Conservation (phyloP, 768 basidiomycete genomes). For the Tremella fuciformis region DNA sequence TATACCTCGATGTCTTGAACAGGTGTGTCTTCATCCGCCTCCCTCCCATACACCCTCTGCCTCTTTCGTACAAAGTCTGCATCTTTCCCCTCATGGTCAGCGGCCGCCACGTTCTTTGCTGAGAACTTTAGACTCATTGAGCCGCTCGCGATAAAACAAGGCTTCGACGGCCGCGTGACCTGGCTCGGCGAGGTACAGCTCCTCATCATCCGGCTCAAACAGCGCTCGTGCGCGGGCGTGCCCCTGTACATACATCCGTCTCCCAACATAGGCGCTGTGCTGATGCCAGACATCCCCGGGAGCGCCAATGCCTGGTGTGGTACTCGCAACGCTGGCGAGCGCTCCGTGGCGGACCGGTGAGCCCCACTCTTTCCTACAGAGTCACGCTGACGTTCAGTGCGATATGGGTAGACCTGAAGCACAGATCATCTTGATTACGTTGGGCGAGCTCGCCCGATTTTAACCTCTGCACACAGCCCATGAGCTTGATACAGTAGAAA, state of each 20-base stretch:
- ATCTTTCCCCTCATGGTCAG: background rate
- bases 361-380: background rate
- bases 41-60: background rate
- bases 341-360: conserved; percentile 37
- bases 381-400: conserved; percentile 12
- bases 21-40: conserved; percentile 30
- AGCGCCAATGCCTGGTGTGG: conserved; percentile 42
- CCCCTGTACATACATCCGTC: conserved; percentile 34
- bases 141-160: conserved; percentile 42
- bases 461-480: background rate
- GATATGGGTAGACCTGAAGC: conserved; percentile 50
- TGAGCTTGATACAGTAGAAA: background rate
- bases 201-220: conserved; percentile 37
- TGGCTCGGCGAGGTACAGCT: conserved; percentile 44
- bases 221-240: conserved; percentile 36
- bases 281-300: conserved; percentile 30
- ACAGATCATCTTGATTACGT: conserved; percentile 40
- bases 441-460: conserved; percentile 38
- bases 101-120: background rate
- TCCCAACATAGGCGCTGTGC: background rate
- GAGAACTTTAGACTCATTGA: conserved; percentile 34
- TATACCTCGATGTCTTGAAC: conserved; percentile 41
- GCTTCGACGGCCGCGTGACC: conserved; percentile 32
- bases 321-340: conserved; percentile 44
- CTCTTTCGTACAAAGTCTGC: too few species aligned